Conservation (phyloP, 2,329 filamentous ascomycete genomes). For the Chaetomiaceae sp. region DNA sequence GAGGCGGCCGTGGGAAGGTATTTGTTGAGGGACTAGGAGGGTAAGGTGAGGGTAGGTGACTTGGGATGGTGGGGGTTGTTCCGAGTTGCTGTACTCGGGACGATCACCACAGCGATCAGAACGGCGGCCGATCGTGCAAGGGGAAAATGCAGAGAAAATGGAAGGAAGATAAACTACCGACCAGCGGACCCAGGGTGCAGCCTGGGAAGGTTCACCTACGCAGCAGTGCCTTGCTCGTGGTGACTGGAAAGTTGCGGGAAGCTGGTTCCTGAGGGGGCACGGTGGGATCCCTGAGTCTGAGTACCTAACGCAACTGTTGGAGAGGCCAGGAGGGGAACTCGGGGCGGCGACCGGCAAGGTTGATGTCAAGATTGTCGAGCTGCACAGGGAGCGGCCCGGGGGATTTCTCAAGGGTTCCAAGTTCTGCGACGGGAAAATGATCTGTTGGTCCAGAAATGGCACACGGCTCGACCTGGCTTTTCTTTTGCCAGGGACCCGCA, state of each 20-base stretch:
- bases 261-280: not conserved
- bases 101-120: not conserved
- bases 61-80: constrained; percentile 1
- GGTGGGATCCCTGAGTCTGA: constrained; percentile 5
- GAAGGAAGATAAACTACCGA: too few species aligned
- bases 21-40: not conserved
- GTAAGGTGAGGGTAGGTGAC: not conserved
- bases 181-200: too few species aligned
- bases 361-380: constrained; percentile 24
- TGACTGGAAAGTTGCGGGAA: too few species aligned
- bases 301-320: too few species aligned
- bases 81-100: not conserved
- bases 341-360: constrained; percentile 3
- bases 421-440: constrained; percentile 15
- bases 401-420: constrained; percentile 9
- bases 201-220: too few species aligned
- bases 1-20: not conserved
- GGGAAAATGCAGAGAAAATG: not conserved
- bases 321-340: constrained; percentile 5
- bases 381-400: constrained; percentile 19
- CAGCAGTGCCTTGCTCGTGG: too few species aligned
- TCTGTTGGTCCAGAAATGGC: constrained; percentile 16
- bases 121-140: not conserved
- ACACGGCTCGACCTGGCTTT: constrained; percentile 1
- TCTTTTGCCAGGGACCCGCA: constrained; percentile 2